phyloP scores from a whole-genome alignment of 2,329 filamentous ascomycete genomes.

The Eurotiales sp. region DNA sequence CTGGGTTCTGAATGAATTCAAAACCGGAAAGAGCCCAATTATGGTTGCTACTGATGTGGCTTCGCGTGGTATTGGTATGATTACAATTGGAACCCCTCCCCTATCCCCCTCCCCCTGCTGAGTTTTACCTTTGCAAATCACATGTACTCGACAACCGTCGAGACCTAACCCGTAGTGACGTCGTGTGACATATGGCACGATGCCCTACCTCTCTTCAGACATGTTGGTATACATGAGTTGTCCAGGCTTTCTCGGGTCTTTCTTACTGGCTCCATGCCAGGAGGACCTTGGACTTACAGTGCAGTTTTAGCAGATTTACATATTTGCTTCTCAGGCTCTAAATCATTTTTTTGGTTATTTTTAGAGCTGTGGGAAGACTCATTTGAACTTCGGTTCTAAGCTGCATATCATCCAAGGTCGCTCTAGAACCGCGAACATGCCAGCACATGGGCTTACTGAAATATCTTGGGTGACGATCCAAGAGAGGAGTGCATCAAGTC shows the following conservation, averaged over 20 bases:
- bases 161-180: conserved; percentile 46
- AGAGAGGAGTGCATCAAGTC: conserved; percentile 59
- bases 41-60: conserved; percentile 99
- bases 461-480: conserved; percentile 45
- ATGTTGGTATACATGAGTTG: conserved; percentile 85
- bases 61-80: conserved; percentile 99
- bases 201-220: conserved; percentile 86
- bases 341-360: conserved; percentile 45
- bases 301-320: conserved; percentile 69
- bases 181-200: conserved; percentile 61
- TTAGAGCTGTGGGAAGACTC: conserved; percentile 77
- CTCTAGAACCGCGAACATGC: conserved; percentile 60
- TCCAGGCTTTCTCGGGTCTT: conserved; percentile 79
- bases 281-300: conserved; percentile 84
- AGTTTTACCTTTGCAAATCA: conserved; percentile 19
- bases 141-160: conserved; percentile 17
- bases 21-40: conserved; percentile 98
- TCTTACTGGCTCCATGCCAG: conserved; percentile 67
- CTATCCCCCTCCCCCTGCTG: conserved; percentile 27
- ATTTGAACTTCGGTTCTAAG: conserved; percentile 73
- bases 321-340: conserved; percentile 69
- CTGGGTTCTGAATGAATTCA: conserved; percentile 99
- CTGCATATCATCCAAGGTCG: conserved; percentile 63
- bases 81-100: conserved; percentile 48
- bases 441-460: conserved; percentile 49